phyloP scores from a whole-genome alignment of 78 protist species.

The Dictyostelium citrinum region DNA sequence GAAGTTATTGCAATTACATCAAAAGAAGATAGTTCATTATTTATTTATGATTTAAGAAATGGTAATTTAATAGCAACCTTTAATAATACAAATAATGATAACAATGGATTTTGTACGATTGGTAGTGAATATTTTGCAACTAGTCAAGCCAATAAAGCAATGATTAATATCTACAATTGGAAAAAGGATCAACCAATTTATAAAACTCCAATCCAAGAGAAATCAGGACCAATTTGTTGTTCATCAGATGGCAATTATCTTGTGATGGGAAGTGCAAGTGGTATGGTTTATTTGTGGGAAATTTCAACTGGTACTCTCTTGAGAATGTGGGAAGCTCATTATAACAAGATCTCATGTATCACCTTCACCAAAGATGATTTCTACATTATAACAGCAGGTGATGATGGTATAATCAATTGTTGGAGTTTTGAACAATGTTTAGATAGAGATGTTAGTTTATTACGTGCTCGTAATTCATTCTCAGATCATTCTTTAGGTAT shows the following conservation, averaged over 20 bases:
- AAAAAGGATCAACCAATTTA: constrained; percentile 64
- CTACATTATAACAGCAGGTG: constrained; percentile 66
- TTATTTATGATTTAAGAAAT: constrained; percentile 52
- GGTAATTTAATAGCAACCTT: constrained; percentile 54
- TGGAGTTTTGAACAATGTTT: constrained; percentile 53
- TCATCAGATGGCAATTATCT: constrained; percentile 48
- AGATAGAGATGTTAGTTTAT: background rate
- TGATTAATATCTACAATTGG: constrained; percentile 67
- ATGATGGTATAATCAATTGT: constrained; percentile 71
- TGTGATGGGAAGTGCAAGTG: constrained; percentile 41
- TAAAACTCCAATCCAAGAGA: constrained; percentile 69
- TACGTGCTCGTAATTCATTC: constrained; percentile 31
- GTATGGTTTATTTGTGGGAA: constrained; percentile 67
- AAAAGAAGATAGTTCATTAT: constrained; percentile 46
- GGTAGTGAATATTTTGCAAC: constrained; percentile 67
- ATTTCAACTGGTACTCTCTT: constrained; percentile 58
- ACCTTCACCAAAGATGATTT: constrained; percentile 67
- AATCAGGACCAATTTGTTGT: constrained; percentile 40
- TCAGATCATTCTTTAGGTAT: constrained; percentile 76
- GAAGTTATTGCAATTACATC: constrained; percentile 35
- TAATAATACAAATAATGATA: background rate
- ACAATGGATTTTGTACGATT: constrained; percentile 29
- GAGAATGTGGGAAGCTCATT: constrained; percentile 69
- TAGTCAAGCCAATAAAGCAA: constrained; percentile 34
- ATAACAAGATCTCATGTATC: constrained; percentile 51